Percentiles rank a stretch among this genome's conserved stretches.
phyloP scores from a whole-genome alignment of 306 rosid genomes.

The Hippophae tibetana region DNA sequence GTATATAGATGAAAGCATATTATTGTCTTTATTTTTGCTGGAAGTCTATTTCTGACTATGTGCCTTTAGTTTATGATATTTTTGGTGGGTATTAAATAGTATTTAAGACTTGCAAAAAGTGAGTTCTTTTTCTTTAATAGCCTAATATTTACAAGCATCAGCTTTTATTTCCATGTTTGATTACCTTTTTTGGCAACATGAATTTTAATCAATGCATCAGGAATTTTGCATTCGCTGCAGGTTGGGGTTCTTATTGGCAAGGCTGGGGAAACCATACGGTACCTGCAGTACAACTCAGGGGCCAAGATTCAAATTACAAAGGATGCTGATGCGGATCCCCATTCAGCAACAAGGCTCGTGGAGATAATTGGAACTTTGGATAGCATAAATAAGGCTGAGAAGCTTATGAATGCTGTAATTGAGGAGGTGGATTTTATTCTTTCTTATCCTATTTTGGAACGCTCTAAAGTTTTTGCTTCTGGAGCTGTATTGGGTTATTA shows the following conservation, averaged over 20 bases:
- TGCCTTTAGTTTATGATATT: too few species aligned
- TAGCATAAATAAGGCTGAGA: constrained; percentile 79
- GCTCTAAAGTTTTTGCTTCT: background rate
- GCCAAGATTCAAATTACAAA: constrained; percentile 93
- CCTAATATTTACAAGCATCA: too few species aligned
- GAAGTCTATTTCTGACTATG: too few species aligned
- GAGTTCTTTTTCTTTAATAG: too few species aligned
- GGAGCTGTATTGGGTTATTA: background rate
- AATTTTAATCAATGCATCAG: constrained; percentile 7
- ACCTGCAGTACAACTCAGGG: constrained; percentile 81
- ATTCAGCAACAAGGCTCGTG: constrained; percentile 59
- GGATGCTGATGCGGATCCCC: constrained; percentile 80
- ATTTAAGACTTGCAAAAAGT: too few species aligned
- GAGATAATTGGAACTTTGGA: constrained; percentile 74
- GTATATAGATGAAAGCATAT: too few species aligned
- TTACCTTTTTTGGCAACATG: background rate
- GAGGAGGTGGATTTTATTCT: constrained; percentile 51
- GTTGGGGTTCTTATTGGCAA: constrained; percentile 99
- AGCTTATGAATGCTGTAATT: constrained; percentile 78
- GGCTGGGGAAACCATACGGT: constrained; percentile 90
- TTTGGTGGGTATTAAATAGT: too few species aligned
- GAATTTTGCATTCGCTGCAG: constrained; percentile 30
- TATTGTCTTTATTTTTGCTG: too few species aligned
- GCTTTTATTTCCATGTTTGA: background rate
- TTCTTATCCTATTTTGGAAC: background rate